These are phyloP conservation scores for Fragaria ananassa DNA, from an alignment of 306 rosid genomes.

Conservation along the genomic window DNA sequence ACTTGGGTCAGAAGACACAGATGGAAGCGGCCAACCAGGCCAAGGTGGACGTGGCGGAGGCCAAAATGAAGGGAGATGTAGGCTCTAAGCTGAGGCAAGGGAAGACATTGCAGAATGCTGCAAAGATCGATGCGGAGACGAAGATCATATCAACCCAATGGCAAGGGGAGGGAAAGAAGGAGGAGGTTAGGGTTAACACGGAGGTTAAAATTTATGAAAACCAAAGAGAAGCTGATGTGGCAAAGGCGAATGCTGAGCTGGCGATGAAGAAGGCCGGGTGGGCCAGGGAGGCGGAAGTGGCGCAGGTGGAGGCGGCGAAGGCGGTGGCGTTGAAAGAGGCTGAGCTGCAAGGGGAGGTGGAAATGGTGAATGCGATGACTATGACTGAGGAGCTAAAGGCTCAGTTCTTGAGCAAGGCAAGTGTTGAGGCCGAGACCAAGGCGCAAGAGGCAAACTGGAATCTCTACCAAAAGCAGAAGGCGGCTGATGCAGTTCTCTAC, in stretches of 20 bases:
- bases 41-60: conserved; percentile 27
- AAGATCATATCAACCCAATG: conserved; percentile 20
- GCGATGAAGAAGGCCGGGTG: conserved; percentile 25
- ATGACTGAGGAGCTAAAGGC: conserved; percentile 5
- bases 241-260: conserved; percentile 18
- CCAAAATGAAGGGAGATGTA: conserved; percentile 26
- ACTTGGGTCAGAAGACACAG: conserved; percentile 54
- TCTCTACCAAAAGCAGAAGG: conserved; percentile 26
- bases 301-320: conserved; percentile 24
- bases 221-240: conserved; percentile 28
- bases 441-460: conserved; percentile 35
- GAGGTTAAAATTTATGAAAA: conserved; percentile 31
- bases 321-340: conserved; percentile 20
- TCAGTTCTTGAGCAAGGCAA: conserved; percentile 12
- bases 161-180: conserved; percentile 31
- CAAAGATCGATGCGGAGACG: conserved; percentile 26
- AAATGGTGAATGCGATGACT: conserved; percentile 28
- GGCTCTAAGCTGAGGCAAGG: conserved; percentile 26
- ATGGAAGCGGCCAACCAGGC: conserved; percentile 57
- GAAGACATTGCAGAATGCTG: conserved; percentile 16
- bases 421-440: conserved; percentile 10
- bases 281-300: conserved; percentile 17
- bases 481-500: conserved; percentile 17
- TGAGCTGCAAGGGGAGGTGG: conserved; percentile 27
- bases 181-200: conserved; percentile 17